Conservation (phyloP, 768 basidiomycete genomes). For the Udeniomyces megalosporus region DNA sequence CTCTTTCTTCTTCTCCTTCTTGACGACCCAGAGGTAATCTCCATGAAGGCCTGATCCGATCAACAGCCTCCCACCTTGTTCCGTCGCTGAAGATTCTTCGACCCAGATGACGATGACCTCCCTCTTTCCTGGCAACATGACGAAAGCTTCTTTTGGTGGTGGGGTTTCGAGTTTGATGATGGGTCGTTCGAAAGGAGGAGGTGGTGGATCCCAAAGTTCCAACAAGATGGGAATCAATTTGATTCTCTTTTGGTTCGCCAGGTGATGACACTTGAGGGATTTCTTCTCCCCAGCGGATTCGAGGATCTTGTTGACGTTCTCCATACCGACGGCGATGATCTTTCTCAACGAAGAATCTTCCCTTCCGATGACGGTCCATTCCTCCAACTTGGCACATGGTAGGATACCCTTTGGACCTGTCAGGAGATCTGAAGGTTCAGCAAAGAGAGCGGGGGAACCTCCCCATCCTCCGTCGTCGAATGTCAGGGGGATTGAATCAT, state of each 20-base stretch:
- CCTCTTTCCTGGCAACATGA: not conserved
- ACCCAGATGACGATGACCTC: not conserved
- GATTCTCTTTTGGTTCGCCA: not conserved
- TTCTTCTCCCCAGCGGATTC: too few relatives aligned
- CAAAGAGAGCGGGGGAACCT: not conserved
- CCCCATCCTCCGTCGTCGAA: conserved; percentile 4
- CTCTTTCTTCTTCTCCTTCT: not conserved
- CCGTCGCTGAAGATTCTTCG: not conserved
- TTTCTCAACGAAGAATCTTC: not conserved
- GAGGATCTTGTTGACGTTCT: not conserved
- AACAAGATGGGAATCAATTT: not conserved
- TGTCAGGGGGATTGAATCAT: not conserved
- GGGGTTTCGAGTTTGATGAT: not conserved
- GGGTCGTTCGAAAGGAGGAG: not conserved
- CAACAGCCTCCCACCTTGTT: not conserved
- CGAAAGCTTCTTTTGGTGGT: not conserved
- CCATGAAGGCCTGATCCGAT: not conserved
- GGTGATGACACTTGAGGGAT: not conserved
- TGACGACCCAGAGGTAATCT: not conserved
- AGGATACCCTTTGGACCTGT: not conserved
- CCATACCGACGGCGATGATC: not conserved
- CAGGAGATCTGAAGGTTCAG: not conserved
- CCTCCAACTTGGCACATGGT: not conserved
- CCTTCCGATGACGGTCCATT: not conserved
- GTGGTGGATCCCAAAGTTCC: not conserved